These are phyloP conservation scores for Verticillium klebahnii DNA, from an alignment of 2,329 filamentous ascomycete species.

Conservation along the genomic window DNA sequence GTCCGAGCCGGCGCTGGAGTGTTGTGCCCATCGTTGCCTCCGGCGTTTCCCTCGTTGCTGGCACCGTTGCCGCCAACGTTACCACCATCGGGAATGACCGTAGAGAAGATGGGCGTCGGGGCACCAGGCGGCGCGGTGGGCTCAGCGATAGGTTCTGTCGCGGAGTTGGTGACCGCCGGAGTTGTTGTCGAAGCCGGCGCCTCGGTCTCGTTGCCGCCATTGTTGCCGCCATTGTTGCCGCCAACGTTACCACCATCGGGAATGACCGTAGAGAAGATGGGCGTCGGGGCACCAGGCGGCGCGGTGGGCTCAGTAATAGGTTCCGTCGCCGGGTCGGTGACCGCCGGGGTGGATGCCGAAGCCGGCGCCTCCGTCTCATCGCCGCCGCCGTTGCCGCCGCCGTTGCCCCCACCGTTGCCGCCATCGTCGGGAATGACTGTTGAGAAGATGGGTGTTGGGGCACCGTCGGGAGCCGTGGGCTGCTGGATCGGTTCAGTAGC, in stretches of 20 bases:
- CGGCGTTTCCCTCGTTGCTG: slow-evolving; percentile 1
- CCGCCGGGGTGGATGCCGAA: not conserved
- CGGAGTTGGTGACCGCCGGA: not conserved
- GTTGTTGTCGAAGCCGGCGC: not conserved
- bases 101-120: slow-evolving; percentile 1
- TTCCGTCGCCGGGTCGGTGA: not conserved
- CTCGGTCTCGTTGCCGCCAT: not conserved
- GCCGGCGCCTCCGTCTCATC: not conserved
- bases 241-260: not conserved
- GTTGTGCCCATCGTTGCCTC: not conserved
- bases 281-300: not conserved
- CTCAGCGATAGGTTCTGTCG: not conserved
- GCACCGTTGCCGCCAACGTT: slow-evolving; percentile 1
- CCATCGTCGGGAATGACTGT: not conserved
- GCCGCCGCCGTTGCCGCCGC: not conserved
- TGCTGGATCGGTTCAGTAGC: not conserved
- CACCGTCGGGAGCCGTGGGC: not conserved
- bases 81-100: not conserved
- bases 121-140: not conserved
- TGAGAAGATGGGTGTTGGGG: not conserved
- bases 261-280: not conserved
- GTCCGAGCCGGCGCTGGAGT: slow-evolving; percentile 17
- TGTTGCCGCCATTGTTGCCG: slow-evolving; percentile 3
- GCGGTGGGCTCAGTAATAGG: not conserved
- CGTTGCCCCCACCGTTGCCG: not conserved